These are phyloP conservation scores for Wickerhamomyces xylosicus DNA, from an alignment of 805 yeast species.

Conservation along the genomic window DNA sequence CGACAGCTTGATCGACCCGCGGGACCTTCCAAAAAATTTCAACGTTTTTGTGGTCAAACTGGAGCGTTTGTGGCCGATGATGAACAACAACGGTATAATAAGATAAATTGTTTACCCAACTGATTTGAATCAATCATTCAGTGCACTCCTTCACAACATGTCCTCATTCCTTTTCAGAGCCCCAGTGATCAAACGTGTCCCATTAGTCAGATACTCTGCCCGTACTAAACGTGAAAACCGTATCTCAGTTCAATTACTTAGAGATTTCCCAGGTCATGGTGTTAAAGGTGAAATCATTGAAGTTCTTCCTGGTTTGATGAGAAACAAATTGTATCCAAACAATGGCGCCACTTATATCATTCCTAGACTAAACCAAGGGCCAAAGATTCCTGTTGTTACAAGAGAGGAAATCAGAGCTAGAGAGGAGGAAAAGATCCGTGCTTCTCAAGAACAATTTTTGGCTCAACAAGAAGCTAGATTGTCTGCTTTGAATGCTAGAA, in stretches of 20 bases:
- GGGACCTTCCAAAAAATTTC: no score
- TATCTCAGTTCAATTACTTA: slow-evolving; percentile 66
- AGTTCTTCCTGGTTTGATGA: slow-evolving; percentile 76
- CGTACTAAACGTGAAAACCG: slow-evolving; percentile 39
- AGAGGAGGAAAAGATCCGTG: slow-evolving; percentile 2
- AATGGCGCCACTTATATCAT: slow-evolving; percentile 69
- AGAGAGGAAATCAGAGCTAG: slow-evolving; percentile 5
- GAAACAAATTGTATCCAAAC: slow-evolving; percentile 58
- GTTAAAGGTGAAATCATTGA: slow-evolving; percentile 59
- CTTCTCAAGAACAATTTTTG: not conserved
- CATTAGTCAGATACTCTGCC: slow-evolving; percentile 33
- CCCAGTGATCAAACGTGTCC: slow-evolving; percentile 12
- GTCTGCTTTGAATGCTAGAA: not conserved
- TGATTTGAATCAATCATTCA: not conserved
- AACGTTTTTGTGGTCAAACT: no score
- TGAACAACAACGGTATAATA: no score
- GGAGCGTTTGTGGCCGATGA: no score
- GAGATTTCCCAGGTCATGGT: slow-evolving; percentile 56
- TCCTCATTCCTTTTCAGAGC: slow-evolving; percentile 5
- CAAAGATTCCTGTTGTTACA: slow-evolving; percentile 19
- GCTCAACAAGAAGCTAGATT: slow-evolving; percentile 1
- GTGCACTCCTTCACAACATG: not conserved
- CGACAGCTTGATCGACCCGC: no score
- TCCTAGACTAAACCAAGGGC: slow-evolving; percentile 13
- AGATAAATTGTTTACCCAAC: no score